Conservation (phyloP, 208 protist species). For the Leishmania arabica region DNA sequence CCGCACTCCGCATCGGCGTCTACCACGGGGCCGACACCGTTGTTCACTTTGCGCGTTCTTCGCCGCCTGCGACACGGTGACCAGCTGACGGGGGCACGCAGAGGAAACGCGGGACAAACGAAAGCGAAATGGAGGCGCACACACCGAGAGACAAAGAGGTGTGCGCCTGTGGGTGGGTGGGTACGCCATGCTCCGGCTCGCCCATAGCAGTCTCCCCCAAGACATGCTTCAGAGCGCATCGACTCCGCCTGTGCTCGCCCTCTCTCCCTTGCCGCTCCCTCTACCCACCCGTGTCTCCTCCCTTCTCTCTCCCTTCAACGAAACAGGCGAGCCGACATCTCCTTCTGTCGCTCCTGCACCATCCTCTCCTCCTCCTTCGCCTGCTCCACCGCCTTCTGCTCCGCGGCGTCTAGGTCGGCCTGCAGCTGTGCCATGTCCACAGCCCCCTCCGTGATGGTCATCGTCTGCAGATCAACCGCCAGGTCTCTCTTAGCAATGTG, state of each 20-base stretch:
- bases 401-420: slow-evolving; percentile 31
- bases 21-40: no score
- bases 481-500: slow-evolving; percentile 54
- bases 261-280: background rate
- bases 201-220: background rate
- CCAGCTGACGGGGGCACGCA: background rate
- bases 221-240: background rate
- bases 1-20: no score
- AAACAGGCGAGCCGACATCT: slow-evolving; percentile 53
- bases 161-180: no score
- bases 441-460: slow-evolving; percentile 55
- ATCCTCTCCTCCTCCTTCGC: slow-evolving; percentile 18
- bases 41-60: background rate
- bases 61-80: background rate
- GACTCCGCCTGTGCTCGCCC: background rate
- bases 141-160: background rate
- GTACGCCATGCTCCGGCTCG: background rate
- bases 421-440: slow-evolving; percentile 69
- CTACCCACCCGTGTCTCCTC: background rate
- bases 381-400: slow-evolving; percentile 27
- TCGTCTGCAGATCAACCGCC: slow-evolving; percentile 68
- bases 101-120: background rate
- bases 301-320: slow-evolving; percentile 8
- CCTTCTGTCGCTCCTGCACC: slow-evolving; percentile 38
- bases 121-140: background rate